Conservation (phyloP, 78 protist genomes). For the Guillardia theta region DNA sequence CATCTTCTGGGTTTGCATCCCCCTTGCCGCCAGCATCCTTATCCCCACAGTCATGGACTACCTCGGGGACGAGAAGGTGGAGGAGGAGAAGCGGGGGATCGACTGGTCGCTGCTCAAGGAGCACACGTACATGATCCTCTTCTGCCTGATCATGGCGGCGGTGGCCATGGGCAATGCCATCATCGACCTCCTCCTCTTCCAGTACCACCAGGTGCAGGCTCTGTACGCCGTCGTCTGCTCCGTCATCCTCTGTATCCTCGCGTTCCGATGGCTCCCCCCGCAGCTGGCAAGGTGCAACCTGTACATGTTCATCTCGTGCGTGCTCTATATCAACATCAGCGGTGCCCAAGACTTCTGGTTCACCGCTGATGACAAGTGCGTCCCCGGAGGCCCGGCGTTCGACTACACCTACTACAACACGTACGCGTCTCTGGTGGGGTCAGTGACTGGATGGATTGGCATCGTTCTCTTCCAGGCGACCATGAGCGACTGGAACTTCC, state of each 20-base stretch:
- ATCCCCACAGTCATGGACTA: background rate
- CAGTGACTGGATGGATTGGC: slow-evolving; percentile 41
- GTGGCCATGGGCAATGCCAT: background rate
- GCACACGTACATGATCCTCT: background rate
- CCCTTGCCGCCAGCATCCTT: background rate
- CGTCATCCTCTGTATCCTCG: background rate
- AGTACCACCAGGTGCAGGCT: background rate
- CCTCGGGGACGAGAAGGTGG: background rate
- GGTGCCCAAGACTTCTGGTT: background rate
- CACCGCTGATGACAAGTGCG: slow-evolving; percentile 40
- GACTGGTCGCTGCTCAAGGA: background rate
- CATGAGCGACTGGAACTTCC: slow-evolving; percentile 44
- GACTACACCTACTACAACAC: slow-evolving; percentile 56
- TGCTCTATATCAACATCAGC: slow-evolving; percentile 10
- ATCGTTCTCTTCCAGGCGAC: slow-evolving; percentile 49
- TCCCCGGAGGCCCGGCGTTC: slow-evolving; percentile 57
- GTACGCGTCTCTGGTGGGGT: slow-evolving; percentile 39
- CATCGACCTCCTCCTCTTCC: slow-evolving; percentile 30
- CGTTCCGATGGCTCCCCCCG: background rate
- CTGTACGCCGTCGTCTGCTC: background rate
- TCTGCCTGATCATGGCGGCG: slow-evolving; percentile 13
- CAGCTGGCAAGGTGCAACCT: slow-evolving; percentile 1
- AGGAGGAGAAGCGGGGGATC: background rate
- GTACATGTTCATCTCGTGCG: background rate
- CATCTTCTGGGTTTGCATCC: slow-evolving; percentile 21